These are phyloP conservation scores for Candida pseudocylindracea DNA, from an alignment of 1,139 yeast species.

Conservation along the genomic window DNA sequence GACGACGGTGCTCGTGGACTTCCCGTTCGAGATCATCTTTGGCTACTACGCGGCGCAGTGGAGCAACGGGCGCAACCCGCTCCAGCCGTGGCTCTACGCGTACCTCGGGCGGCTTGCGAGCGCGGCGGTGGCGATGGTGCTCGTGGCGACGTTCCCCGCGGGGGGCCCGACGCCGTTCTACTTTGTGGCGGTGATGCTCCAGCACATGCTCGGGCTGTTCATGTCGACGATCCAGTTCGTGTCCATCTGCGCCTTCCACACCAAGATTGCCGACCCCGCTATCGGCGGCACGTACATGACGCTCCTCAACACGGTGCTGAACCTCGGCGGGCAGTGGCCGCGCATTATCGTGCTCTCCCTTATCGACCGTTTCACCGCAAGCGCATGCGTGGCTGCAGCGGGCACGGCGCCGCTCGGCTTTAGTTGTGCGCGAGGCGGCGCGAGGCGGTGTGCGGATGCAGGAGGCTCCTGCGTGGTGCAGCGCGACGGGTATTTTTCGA, in stretches of 20 bases:
- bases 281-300: slow-evolving; percentile 99
- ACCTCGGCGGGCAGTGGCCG: slow-evolving; percentile 98
- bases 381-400: slow-evolving; percentile 20
- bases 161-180: slow-evolving; percentile 14
- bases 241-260: slow-evolving; percentile 83
- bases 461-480: slow-evolving; percentile 30
- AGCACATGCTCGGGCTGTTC: slow-evolving; percentile 71
- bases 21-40: slow-evolving; percentile 87
- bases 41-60: slow-evolving; percentile 94
- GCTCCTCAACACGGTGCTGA: slow-evolving; percentile 72
- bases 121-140: slow-evolving; percentile 53
- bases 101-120: slow-evolving; percentile 68
- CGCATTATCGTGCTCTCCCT: slow-evolving; percentile 50
- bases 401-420: slow-evolving; percentile 2
- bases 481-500: slow-evolving; percentile 69
- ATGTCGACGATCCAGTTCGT: slow-evolving; percentile 94
- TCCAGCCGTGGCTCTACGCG: slow-evolving; percentile 80
- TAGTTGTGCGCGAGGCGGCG: slow-evolving; percentile 8
- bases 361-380: slow-evolving; percentile 56
- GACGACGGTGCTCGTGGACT: slow-evolving; percentile 77
- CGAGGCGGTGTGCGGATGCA: slow-evolving; percentile 22
- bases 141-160: slow-evolving; percentile 53
- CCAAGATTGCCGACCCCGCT: slow-evolving; percentile 83
- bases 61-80: slow-evolving; percentile 55
- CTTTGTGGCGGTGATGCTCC: slow-evolving; percentile 48